These are phyloP conservation scores for Nemophila menziesii DNA, from an alignment of 257 asterid genomes.

Conservation along the genomic window DNA sequence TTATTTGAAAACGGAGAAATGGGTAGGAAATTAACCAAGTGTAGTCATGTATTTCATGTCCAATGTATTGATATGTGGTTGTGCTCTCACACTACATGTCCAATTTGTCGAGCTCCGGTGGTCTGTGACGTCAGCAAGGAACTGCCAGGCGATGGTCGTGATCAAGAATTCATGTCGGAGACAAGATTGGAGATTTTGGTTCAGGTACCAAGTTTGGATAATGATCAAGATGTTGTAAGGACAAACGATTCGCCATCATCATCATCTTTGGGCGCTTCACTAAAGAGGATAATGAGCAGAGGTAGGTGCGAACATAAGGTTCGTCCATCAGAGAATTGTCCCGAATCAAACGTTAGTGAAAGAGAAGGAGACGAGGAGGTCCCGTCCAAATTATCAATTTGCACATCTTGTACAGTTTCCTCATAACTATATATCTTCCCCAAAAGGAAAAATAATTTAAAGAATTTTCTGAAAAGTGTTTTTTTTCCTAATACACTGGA, in stretches of 20 bases:
- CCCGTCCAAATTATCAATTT: too few relatives aligned
- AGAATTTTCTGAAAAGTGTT: too few relatives aligned
- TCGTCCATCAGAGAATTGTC: conserved; percentile 9
- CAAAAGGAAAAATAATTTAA: too few relatives aligned
- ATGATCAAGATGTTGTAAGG: conserved; percentile 2
- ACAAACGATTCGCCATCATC: conserved; percentile 5
- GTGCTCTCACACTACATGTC: conserved; percentile 48
- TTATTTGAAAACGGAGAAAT: conserved; percentile 30
- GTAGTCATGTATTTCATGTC: conserved; percentile 49
- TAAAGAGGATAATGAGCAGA: conserved; percentile 19
- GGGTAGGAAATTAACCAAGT: conserved; percentile 28
- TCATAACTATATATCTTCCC: too few relatives aligned
- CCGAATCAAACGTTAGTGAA: not conserved
- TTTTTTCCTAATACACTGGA: too few relatives aligned
- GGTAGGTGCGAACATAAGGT: conserved; percentile 20
- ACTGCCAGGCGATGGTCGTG: not conserved
- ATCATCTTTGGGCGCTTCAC: conserved; percentile 6
- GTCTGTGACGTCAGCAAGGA: not conserved
- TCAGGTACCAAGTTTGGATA: conserved; percentile 5
- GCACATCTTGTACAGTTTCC: too few relatives aligned
- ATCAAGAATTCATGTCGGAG: not conserved
- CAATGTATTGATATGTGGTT: conserved; percentile 69
- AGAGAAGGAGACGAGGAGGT: not conserved
- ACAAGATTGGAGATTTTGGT: conserved; percentile 11
- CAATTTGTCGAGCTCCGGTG: conserved; percentile 42